Base-by-base conservation (phyloP, 148 eudicot genomes). In the Polygonum aviculare region DNA sequence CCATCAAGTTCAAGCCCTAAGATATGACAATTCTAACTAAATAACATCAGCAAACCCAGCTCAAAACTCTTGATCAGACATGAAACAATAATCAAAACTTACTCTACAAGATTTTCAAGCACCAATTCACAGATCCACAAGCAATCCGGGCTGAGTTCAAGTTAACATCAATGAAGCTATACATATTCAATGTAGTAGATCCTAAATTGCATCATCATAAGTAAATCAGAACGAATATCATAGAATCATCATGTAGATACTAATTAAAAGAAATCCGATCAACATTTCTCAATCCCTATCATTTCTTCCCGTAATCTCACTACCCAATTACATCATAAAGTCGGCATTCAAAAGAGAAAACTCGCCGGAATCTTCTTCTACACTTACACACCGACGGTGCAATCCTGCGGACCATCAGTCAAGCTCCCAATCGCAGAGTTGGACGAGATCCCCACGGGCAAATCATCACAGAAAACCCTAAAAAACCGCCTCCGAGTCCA, bases 181-280 rank as follows among this genome's bases (percentile, higher is more conserved):
- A 57, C 63, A 57, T 6, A 57, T 57, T 21, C 63, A 57, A 57
- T 19, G 12, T 16, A 63, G 35, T 11, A 31, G 38, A 31, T 12
- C 69, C 40, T 63, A 63, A 12, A 63, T 63, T 31, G 18, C 31
- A 57, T 57, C 31, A 57, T 26, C 31, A 26, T 57, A 31, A 21
- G 63, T 57, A 57, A 21, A 57, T 21, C 63, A 57, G 63, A 5
- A n/a, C n/a, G n/a, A 63, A 63, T 63, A 63, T 33, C 67, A 59
- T 12, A 59, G 67, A 59, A 8, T 22, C 67, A 59, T 59, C 67
- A 26, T 26, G 31, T 59, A 26, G 31, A 26, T 26, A 26, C 31
- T 26, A 26, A 26, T 26, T 26, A 59, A 12, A 22, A 26, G 35
- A 59, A 59, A 59, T 59, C 65, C 21, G 33, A 59, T 31, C 7